Evolutionary conservation across 805 yeast species (phyloP), one percentile per base, ranked within the genome.

Genomic region (Lipomyces anomalus): DNA sequence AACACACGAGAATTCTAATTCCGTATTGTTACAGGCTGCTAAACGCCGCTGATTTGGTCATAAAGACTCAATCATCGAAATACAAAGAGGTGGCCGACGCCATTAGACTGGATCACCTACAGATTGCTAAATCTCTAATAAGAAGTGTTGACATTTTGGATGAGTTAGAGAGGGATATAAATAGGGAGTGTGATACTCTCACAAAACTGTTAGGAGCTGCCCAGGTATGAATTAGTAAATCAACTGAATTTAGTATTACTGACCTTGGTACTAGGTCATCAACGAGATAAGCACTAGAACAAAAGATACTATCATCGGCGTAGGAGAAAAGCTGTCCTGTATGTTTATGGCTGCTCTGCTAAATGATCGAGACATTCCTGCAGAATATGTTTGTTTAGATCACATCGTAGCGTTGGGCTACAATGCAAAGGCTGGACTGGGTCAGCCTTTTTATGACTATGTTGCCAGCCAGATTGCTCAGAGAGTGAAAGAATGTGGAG

Each of bases 271-370:
- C n/a, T n/a, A n/a, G n/a, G 76, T 92, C 55, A 81, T 92, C 60
- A 96, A 95, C 40, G 98, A 92, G 66, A 82, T 92, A 53, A 78
- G 88, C 37, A 74, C 92, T 28, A 78, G 95, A 61, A 88, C 98
- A 0, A 71, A 83, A 60, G 98, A 92, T 63, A 70, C 84, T 34
- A 82, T 92, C 58, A 84, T 92, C 85, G 81, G 95, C 3, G 82
- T 85, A 42, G 98, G 98, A 56, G 98, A 92, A 65, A 87, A 88
- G 66, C 73, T 92, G 54, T 79, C 92, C 51, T 92, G 98, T 71
- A 66, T 84, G 56, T 92, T 82, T 65, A 86, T 92, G 82, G 74
- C 95, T 13, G 80, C 88, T 3, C 69, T 90, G 44, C 78, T 94
- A 72, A 79, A 83, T 54, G 95, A 87, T 61, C 78, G 73, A 44